A percentile compares a stretch with the other conserved stretches of the same genome.
phyloP scores from a whole-genome alignment of 2,329 filamentous ascomycete species.

The Neonectria hederae region DNA sequence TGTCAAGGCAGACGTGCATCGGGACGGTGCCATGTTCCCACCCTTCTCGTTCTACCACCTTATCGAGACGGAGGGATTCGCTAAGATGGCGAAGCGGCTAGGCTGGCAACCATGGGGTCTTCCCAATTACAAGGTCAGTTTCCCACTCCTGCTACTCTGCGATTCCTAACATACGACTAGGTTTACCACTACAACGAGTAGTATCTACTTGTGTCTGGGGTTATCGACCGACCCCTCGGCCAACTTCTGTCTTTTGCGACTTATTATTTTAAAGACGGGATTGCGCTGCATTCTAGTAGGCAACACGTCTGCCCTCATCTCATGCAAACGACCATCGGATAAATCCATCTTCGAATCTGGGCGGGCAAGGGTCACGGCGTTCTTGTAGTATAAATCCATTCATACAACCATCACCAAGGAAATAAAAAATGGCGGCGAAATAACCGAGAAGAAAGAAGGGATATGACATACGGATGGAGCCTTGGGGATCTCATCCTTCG shows the following conservation, averaged over 20 bases:
- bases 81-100: slow-evolving; percentile 92
- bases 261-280: slow-evolving; percentile 25
- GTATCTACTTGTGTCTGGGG: slow-evolving; percentile 36
- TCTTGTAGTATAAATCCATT: slow-evolving; percentile 36
- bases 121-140: slow-evolving; percentile 92
- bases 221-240: slow-evolving; percentile 18
- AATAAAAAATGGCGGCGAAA: slow-evolving; percentile 13
- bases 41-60: slow-evolving; percentile 96
- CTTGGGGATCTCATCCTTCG: not conserved
- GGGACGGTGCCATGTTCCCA: slow-evolving; percentile 98
- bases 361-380: slow-evolving; percentile 39
- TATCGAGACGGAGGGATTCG: slow-evolving; percentile 97
- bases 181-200: slow-evolving; percentile 93
- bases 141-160: not conserved
- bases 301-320: slow-evolving; percentile 9
- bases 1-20: slow-evolving; percentile 96
- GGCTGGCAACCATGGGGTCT: slow-evolving; percentile 89
- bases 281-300: slow-evolving; percentile 12
- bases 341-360: slow-evolving; percentile 34
- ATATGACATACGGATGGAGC: not conserved
- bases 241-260: slow-evolving; percentile 27
- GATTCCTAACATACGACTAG: slow-evolving; percentile 54
- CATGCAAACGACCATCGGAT: slow-evolving; percentile 18
- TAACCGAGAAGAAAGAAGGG: slow-evolving; percentile 3
- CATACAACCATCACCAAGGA: slow-evolving; percentile 7